phyloP scores from a whole-genome alignment of 139 green algal species.

The Tetraselmis striata region DNA sequence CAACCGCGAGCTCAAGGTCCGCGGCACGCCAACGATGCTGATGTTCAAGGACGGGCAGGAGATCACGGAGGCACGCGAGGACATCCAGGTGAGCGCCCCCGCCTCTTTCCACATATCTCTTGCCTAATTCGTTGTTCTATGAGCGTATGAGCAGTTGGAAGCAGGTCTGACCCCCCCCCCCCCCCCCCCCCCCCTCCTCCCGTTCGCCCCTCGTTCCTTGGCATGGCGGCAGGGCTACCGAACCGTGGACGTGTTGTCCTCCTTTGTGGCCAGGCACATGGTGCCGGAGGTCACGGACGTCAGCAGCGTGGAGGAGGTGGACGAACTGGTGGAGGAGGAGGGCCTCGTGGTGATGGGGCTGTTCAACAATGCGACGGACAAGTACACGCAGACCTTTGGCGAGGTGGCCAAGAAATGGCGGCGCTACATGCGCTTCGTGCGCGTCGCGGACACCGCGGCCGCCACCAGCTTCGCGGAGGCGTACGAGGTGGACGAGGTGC shows the following conservation, averaged over 20 bases:
- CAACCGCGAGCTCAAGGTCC: conserved; percentile 11
- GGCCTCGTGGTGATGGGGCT: conserved; percentile 11
- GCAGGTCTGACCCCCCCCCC: no score
- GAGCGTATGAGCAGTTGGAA: no score
- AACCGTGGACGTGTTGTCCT: neutral
- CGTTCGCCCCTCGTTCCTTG: no score
- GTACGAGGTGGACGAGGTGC: conserved; percentile 11
- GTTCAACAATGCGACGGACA: conserved; percentile 1
- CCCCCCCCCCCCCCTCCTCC: no score
- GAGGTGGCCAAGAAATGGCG: neutral
- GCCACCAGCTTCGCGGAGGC: conserved; percentile 6
- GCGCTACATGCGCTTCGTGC: conserved; percentile 6
- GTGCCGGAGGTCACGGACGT: conserved; percentile 5
- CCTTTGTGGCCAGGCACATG: conserved; percentile 11
- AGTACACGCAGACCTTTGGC: neutral
- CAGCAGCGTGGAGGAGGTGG: neutral
- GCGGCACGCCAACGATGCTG: conserved; percentile 11
- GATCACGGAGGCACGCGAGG: conserved; percentile 3
- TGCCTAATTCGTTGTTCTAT: no score
- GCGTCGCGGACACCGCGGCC: neutral
- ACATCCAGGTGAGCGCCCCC: conserved; percentile 9
- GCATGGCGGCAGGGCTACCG: conserved; percentile 16
- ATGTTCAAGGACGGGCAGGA: conserved; percentile 13
- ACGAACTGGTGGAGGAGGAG: conserved; percentile 6
- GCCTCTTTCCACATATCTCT: no score